These are phyloP conservation scores for Yamagishiella unicocca DNA, from an alignment of 139 green algal species.

Conservation along the genomic window DNA sequence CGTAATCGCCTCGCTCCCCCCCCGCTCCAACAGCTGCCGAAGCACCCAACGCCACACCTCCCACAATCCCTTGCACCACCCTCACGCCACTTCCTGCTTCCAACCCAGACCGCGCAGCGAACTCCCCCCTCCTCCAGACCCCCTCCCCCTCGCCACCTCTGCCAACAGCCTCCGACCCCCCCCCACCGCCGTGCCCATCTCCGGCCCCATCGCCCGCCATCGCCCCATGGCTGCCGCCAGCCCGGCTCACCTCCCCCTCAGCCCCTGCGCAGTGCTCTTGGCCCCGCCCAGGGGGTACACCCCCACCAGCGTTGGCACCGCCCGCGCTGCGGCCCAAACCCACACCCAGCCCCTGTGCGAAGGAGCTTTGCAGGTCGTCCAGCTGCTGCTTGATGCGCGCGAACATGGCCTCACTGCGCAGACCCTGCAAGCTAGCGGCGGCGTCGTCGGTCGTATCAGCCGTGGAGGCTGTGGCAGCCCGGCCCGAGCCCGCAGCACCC, in stretches of 20 bases:
- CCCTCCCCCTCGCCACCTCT: background rate
- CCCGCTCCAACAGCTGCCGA: background rate
- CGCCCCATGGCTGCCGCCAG: background rate
- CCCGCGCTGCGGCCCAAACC: background rate
- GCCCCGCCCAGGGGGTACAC: background rate
- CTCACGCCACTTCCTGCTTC: background rate
- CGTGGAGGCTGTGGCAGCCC: background rate
- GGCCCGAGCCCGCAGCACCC: background rate
- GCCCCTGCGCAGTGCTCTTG: background rate
- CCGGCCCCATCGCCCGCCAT: background rate
- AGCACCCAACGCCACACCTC: background rate
- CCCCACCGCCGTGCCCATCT: background rate
- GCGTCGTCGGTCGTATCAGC: background rate
- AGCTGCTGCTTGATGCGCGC: constrained; percentile 30
- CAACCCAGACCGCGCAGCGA: background rate
- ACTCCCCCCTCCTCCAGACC: background rate
- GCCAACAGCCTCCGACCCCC: no score
- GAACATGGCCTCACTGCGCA: constrained; percentile 41
- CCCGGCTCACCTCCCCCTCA: background rate
- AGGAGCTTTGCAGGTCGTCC: constrained; percentile 42
- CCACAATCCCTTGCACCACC: background rate
- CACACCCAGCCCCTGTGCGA: background rate
- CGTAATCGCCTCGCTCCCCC: background rate
- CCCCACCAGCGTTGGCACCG: background rate
- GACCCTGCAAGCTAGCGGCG: background rate